Conservation (phyloP, 306 rosid species). For the peach (Prunus persica) region DNA sequence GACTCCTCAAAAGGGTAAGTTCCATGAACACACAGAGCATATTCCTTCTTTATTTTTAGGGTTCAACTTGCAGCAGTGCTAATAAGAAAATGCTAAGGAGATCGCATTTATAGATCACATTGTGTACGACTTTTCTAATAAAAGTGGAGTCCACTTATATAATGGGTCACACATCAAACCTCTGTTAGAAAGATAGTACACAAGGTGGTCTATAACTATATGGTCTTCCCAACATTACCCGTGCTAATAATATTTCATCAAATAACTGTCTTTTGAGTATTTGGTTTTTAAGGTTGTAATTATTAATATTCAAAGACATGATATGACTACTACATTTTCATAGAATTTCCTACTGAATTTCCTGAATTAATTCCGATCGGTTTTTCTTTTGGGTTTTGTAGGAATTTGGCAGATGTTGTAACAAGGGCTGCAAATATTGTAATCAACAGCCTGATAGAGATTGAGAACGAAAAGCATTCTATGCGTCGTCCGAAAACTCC, state of each 20-base stretch:
- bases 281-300: neutral
- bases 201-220: too few species aligned
- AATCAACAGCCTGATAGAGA: conserved; percentile 59
- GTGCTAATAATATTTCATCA: too few species aligned
- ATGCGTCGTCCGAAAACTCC: conserved; percentile 20
- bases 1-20: conserved; percentile 70
- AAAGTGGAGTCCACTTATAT: too few species aligned
- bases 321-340: too few species aligned
- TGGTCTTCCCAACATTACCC: too few species aligned
- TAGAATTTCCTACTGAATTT: neutral
- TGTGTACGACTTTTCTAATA: too few species aligned
- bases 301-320: too few species aligned
- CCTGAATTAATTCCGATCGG: neutral
- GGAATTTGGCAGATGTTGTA: conserved; percentile 71
- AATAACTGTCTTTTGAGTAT: neutral
- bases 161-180: too few species aligned
- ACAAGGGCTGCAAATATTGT: conserved; percentile 52
- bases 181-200: too few species aligned
- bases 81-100: neutral
- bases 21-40: neutral
- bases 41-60: neutral
- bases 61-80: neutral
- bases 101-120: too few species aligned
- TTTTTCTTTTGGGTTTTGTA: conserved; percentile 18
- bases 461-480: conserved; percentile 43